phyloP scores from a whole-genome alignment of 345 rosid genomes.

The Crucihimalaya himalaica region DNA sequence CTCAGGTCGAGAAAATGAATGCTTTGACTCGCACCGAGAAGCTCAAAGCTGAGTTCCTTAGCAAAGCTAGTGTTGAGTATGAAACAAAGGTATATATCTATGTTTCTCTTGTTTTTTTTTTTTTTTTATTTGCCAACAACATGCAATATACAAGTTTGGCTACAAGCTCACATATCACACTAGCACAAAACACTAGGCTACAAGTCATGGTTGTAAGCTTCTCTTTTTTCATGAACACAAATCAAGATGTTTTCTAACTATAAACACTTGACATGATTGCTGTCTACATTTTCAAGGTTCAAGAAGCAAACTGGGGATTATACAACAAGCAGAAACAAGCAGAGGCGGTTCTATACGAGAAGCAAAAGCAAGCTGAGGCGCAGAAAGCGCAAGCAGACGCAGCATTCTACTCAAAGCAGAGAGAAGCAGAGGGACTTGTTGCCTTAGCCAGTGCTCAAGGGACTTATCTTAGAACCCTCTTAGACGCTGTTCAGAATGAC shows the following conservation, averaged over 20 bases:
- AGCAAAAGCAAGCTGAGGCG: constrained; percentile 61
- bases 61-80: constrained; percentile 78
- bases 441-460: constrained; percentile 68
- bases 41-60: constrained; percentile 76
- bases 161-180: too few relatives aligned
- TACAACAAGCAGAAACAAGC: constrained; percentile 70
- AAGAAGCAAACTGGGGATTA: constrained; percentile 71
- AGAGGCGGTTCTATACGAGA: constrained; percentile 57
- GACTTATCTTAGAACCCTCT: constrained; percentile 52
- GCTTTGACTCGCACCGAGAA: constrained; percentile 65
- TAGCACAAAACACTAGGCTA: too few relatives aligned
- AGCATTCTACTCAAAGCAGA: constrained; percentile 53
- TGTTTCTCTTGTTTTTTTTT: too few relatives aligned
- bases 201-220: too few relatives aligned
- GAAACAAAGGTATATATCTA: constrained; percentile 54
- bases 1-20: constrained; percentile 73
- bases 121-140: too few relatives aligned
- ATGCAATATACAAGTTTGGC: too few relatives aligned
- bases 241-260: too few relatives aligned
- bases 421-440: constrained; percentile 64
- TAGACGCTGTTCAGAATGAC: constrained; percentile 58
- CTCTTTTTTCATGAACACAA: too few relatives aligned
- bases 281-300: constrained; percentile 40
- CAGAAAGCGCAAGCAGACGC: constrained; percentile 65
- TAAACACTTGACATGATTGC: too few relatives aligned